Conservation (phyloP, 805 yeast species). For the Clavispora vitiphila region DNA sequence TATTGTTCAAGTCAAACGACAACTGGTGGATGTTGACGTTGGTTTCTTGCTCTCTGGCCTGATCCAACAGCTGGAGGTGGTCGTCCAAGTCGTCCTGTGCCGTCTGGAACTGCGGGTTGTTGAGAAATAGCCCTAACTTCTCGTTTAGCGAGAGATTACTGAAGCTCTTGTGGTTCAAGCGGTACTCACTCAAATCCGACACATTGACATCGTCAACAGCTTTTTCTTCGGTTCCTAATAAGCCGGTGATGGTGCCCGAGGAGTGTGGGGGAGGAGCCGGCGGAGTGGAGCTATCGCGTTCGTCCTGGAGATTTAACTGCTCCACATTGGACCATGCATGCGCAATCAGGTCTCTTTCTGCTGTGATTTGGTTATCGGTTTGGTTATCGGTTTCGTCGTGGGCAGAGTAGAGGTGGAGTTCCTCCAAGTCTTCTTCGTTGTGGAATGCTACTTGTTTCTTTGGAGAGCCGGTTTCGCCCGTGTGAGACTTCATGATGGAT, state of each 20-base stretch:
- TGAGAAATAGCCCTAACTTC: constrained; percentile 40
- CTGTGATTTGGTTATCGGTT: background rate
- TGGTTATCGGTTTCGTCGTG: background rate
- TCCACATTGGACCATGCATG: constrained; percentile 13
- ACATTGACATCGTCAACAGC: constrained; percentile 19
- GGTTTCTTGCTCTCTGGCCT: constrained; percentile 22
- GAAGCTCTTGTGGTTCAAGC: constrained; percentile 20
- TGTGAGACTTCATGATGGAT: constrained; percentile 30
- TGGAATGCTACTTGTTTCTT: constrained; percentile 35
- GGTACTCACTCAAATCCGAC: constrained; percentile 51
- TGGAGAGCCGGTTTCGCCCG: constrained; percentile 25
- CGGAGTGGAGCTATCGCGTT: constrained; percentile 1
- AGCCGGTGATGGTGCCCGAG: constrained; percentile 14
- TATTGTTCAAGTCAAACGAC: constrained; percentile 22
- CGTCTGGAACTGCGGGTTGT: constrained; percentile 8
- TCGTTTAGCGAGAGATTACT: constrained; percentile 37
- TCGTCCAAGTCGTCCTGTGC: constrained; percentile 27
- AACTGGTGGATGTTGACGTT: constrained; percentile 32
- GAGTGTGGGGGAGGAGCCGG: constrained; percentile 17
- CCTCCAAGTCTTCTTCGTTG: constrained; percentile 9
- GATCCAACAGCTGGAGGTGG: constrained; percentile 29
- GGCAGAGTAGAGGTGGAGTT: constrained; percentile 9
- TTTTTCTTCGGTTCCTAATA: constrained; percentile 40
- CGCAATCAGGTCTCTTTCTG: background rate
- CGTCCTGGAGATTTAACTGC: constrained; percentile 3